Conservation (phyloP, 768 basidiomycete genomes). For the Calocybe cyanea region DNA sequence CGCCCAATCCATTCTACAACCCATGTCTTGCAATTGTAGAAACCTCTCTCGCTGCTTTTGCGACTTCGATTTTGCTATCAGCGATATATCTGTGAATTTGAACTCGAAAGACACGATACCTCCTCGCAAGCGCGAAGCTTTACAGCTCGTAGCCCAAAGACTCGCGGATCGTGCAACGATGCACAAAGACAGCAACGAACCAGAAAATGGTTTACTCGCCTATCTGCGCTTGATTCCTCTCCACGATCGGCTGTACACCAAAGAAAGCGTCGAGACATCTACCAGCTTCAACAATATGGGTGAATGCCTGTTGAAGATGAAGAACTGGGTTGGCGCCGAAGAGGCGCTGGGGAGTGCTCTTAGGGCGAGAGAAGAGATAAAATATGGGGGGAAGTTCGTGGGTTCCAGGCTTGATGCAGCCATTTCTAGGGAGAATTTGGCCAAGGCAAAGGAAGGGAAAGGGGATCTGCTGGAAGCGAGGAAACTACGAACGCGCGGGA, state of each 20-base stretch:
- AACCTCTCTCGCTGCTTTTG: too few relatives aligned
- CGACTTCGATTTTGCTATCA: too few relatives aligned
- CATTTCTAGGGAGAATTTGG: background rate
- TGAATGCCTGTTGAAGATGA: background rate
- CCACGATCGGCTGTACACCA: background rate
- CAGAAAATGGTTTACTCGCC: background rate
- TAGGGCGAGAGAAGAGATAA: background rate
- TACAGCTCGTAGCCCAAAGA: too few relatives aligned
- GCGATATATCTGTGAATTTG: too few relatives aligned
- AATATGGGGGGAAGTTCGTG: background rate
- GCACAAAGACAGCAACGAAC: background rate
- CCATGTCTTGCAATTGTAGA: too few relatives aligned
- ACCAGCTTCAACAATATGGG: background rate
- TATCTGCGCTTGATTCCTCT: background rate
- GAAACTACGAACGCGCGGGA: background rate
- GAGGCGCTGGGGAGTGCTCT: background rate
- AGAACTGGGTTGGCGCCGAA: background rate
- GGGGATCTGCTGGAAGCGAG: background rate
- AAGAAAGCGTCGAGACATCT: background rate
- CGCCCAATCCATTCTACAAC: too few relatives aligned
- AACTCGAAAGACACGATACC: too few relatives aligned
- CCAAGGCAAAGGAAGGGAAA: background rate
- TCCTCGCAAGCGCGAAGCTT: too few relatives aligned
- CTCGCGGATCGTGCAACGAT: background rate
- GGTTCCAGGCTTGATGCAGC: background rate